Evolutionary conservation across 2,329 filamentous ascomycete genomes (phyloP).

Genomic region (Scopulariopsis brevicaulis): DNA sequence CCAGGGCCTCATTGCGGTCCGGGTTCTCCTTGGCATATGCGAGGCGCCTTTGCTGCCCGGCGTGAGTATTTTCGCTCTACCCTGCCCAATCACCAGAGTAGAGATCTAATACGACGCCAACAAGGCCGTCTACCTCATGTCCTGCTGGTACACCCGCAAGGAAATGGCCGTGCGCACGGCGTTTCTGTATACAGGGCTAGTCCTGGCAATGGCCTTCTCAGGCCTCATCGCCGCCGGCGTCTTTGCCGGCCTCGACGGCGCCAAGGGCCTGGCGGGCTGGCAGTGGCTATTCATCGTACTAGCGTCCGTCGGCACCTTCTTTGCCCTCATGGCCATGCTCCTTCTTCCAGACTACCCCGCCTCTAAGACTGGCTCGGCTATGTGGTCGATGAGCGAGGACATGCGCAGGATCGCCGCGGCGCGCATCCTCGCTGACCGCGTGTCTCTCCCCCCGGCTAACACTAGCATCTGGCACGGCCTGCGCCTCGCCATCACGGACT

Average conservation of each 20-base stretch:
- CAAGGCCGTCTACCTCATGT: background rate
- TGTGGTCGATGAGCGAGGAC: no score
- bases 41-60: background rate
- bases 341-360: background rate
- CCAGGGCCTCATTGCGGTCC: background rate
- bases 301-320: no score
- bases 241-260: background rate
- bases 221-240: background rate
- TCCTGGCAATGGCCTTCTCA: background rate
- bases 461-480: no score
- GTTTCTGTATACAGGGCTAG: background rate
- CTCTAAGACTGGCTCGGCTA: no score
- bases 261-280: background rate
- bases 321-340: background rate
- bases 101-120: no score
- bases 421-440: no score
- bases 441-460: no score
- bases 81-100: no score
- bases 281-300: background rate
- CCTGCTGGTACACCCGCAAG: background rate
- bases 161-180: background rate
- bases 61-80: no score
- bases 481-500: no score
- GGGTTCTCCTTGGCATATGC: background rate
- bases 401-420: no score